A percentile compares a stretch with the other conserved stretches of the same genome.
These are phyloP conservation scores for Tetrapisispora iriomotensis DNA, from an alignment of 805 yeast species.

Conservation along the genomic window DNA sequence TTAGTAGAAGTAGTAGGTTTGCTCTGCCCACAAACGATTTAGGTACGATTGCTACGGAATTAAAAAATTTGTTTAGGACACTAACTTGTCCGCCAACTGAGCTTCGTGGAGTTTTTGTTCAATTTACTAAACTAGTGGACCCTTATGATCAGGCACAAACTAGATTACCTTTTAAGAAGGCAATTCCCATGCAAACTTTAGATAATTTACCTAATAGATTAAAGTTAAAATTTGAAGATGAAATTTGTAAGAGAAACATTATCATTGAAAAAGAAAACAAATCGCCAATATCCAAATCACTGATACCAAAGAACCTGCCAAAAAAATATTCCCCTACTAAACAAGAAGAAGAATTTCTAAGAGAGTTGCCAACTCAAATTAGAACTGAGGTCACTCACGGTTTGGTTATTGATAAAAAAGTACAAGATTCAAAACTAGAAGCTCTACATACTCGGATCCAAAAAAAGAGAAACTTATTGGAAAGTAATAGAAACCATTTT, in stretches of 20 bases:
- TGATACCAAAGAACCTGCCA: conserved; percentile 1
- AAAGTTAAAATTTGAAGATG: conserved; percentile 10
- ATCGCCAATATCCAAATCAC: conserved; percentile 1
- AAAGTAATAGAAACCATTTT: conserved; percentile 13
- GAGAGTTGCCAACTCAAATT: conserved; percentile 55
- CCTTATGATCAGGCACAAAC: conserved; percentile 12
- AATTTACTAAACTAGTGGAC: conserved; percentile 48
- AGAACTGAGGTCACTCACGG: conserved; percentile 51
- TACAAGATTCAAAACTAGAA: conserved; percentile 15
- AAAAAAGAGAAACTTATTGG: conserved; percentile 7
- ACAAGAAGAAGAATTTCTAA: conserved; percentile 59
- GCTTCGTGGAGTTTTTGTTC: conserved; percentile 70
- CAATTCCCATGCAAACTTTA: conserved; percentile 3
- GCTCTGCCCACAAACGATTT: conserved; percentile 52
- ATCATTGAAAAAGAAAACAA: conserved; percentile 3
- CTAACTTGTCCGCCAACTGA: conserved; percentile 55
- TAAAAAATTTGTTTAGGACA: conserved; percentile 45
- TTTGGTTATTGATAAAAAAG: conserved; percentile 26
- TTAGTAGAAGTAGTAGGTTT: conserved; percentile 47
- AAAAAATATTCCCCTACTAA: conserved; percentile 20
- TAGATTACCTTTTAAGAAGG: conserved; percentile 1
- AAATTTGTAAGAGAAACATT: conserved; percentile 9
- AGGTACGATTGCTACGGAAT: conserved; percentile 52
- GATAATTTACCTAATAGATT: conserved; percentile 10
- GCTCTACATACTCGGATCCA: conserved; percentile 11